phyloP scores from a whole-genome alignment of 23 red algal species.

The Pyropia haitanensis region DNA sequence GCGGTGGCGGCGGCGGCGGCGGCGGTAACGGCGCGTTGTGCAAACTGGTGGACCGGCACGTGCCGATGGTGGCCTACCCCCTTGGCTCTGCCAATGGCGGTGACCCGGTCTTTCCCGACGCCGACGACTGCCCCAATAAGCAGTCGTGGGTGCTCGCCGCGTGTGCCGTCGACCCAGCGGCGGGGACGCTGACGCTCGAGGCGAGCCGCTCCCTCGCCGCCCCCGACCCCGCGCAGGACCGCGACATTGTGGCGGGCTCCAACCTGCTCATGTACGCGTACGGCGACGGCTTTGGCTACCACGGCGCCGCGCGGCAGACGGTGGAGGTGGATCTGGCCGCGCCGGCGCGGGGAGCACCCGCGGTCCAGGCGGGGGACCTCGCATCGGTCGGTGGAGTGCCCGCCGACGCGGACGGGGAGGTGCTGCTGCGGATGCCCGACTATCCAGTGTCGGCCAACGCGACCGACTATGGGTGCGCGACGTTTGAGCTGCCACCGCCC shows the following conservation, averaged over 20 bases:
- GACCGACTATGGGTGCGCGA: constrained; percentile 39
- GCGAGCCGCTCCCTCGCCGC: constrained; percentile 23
- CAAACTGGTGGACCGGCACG: constrained; percentile 28
- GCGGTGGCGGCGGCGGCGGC: no score
- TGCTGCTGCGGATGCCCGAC: constrained; percentile 13
- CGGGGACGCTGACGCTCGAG: constrained; percentile 26
- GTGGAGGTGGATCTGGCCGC: constrained; percentile 7
- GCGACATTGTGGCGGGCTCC: constrained; percentile 7
- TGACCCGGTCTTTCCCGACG: constrained; percentile 16
- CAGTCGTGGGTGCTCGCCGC: constrained; percentile 19
- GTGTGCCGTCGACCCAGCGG: constrained; percentile 2
- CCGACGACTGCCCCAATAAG: constrained; percentile 29
- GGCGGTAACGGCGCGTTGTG: background rate
- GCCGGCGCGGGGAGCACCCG: background rate
- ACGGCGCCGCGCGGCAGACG: constrained; percentile 8
- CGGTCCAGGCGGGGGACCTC: background rate
- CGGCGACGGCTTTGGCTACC: constrained; percentile 25
- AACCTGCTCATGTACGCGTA: constrained; percentile 46
- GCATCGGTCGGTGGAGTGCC: constrained; percentile 8
- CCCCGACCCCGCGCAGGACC: constrained; percentile 30
- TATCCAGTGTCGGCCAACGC: constrained; percentile 7
- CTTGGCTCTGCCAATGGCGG: constrained; percentile 7
- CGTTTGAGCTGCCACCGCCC: background rate
- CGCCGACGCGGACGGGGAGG: constrained; percentile 28
- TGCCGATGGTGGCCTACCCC: constrained; percentile 36